These are phyloP conservation scores for Aureococcus anophagefferens DNA, from an alignment of 108 stramenopile genomes.

Conservation along the genomic window DNA sequence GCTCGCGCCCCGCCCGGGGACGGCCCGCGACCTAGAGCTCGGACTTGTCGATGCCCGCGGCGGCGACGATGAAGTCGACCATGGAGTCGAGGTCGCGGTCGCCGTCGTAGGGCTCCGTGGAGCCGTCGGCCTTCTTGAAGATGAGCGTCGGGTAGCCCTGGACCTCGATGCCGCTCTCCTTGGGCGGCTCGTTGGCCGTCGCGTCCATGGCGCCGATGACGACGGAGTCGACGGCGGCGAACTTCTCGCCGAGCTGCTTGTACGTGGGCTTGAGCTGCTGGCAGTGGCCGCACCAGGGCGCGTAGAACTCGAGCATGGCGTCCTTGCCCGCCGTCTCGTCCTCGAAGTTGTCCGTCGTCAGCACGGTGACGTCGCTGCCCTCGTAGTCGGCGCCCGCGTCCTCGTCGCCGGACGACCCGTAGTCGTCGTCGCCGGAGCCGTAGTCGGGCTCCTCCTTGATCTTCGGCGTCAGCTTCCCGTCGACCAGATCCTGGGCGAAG, in stretches of 20 bases:
- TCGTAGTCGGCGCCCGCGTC: slow-evolving; percentile 28
- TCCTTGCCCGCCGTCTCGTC: slow-evolving; percentile 38
- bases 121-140: slow-evolving; percentile 27
- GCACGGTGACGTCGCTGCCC: slow-evolving; percentile 23
- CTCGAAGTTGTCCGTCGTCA: slow-evolving; percentile 34
- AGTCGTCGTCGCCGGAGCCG: no score
- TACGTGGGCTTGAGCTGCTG: slow-evolving; percentile 46
- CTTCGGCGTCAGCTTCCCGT: slow-evolving; percentile 26
- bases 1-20: no score
- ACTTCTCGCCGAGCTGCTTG: slow-evolving; percentile 41
- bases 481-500: slow-evolving; percentile 17
- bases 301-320: slow-evolving; percentile 61
- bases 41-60: slow-evolving; percentile 13
- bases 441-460: slow-evolving; percentile 36
- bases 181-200: slow-evolving; percentile 50
- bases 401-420: slow-evolving; percentile 16
- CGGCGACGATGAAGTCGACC: slow-evolving; percentile 33
- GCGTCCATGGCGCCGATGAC: slow-evolving; percentile 57
- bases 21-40: background rate
- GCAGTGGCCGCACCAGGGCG: slow-evolving; percentile 69
- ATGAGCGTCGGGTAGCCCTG: slow-evolving; percentile 49
- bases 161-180: slow-evolving; percentile 32
- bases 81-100: slow-evolving; percentile 40
- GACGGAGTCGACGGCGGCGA: slow-evolving; percentile 33
- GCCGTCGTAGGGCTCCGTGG: slow-evolving; percentile 24